Conservation (phyloP, 2,329 filamentous ascomycete species). For the Clonostachys byssicola region DNA sequence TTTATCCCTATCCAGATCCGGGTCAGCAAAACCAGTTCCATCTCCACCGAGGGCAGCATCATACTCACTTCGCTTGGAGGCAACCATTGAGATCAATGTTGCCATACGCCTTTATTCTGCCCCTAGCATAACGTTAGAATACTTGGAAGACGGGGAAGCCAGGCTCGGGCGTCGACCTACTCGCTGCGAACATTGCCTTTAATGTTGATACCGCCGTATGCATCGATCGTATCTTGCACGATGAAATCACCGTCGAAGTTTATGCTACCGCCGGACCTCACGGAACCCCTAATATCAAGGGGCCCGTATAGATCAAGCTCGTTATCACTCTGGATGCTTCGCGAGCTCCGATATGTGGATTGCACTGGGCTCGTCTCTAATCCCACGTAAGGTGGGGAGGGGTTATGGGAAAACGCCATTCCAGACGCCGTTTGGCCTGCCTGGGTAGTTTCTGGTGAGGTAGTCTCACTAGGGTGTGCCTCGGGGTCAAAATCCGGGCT, state of each 20-base stretch:
- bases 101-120: constrained; percentile 39
- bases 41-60: neutral
- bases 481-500: neutral
- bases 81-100: constrained; percentile 36
- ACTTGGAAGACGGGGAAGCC: neutral
- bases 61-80: constrained; percentile 27
- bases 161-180: constrained; percentile 18
- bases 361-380: neutral
- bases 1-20: constrained; percentile 24
- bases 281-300: constrained; percentile 39
- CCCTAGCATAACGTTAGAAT: constrained; percentile 15
- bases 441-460: neutral
- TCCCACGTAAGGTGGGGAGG: too few species aligned
- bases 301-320: constrained; percentile 35
- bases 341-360: constrained; percentile 18
- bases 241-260: constrained; percentile 36
- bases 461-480: neutral
- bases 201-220: constrained; percentile 37
- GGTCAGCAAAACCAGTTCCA: neutral
- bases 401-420: too few species aligned
- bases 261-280: constrained; percentile 39
- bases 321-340: constrained; percentile 35
- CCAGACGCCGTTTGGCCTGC: constrained; percentile 1
- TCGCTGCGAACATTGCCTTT: constrained; percentile 35
- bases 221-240: constrained; percentile 38